Conservation (phyloP, 495 filamentous ascomycete species). For the Talaromyces nanjingensis region DNA sequence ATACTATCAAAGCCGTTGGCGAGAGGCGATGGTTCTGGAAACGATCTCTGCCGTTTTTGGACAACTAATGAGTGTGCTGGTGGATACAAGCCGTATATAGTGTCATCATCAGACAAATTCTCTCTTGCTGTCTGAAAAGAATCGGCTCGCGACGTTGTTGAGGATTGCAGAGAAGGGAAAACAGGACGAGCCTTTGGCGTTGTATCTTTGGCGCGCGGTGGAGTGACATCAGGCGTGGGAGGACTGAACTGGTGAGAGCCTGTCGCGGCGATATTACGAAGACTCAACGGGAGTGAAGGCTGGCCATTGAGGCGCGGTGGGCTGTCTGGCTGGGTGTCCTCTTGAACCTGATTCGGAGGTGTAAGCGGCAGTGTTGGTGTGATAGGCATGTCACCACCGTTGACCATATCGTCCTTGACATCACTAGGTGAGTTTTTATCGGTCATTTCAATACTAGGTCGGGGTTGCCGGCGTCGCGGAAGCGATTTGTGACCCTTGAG, state of each 20-base stretch:
- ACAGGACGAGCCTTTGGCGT: conserved; percentile 38
- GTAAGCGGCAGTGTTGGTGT: conserved; percentile 33
- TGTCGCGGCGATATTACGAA: conserved; percentile 31
- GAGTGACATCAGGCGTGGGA: conserved; percentile 67
- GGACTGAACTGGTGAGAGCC: conserved; percentile 59
- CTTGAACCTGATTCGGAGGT: conserved; percentile 25
- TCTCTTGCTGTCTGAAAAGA: conserved; percentile 71
- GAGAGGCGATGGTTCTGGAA: conserved; percentile 3
- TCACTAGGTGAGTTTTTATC: conserved; percentile 10
- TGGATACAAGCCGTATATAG: conserved; percentile 44
- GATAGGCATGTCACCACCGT: conserved; percentile 16
- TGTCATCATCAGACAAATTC: conserved; percentile 55
- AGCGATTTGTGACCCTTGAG: conserved; percentile 42
- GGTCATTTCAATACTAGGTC: conserved; percentile 15
- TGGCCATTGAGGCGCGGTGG: conserved; percentile 6
- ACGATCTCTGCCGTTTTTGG: conserved; percentile 25
- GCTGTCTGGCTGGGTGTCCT: conserved; percentile 4
- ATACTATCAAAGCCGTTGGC: conserved; percentile 7
- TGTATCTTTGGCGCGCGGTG: conserved; percentile 45
- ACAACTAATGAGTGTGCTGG: conserved; percentile 26
- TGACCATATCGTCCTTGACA: conserved; percentile 3
- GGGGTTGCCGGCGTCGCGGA: conserved; percentile 28
- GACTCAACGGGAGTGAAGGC: conserved; percentile 2
- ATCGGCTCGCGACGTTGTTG: conserved; percentile 51
- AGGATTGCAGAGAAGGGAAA: conserved; percentile 21